Conservation (phyloP, 805 yeast species). For the Starmerella geochares region DNA sequence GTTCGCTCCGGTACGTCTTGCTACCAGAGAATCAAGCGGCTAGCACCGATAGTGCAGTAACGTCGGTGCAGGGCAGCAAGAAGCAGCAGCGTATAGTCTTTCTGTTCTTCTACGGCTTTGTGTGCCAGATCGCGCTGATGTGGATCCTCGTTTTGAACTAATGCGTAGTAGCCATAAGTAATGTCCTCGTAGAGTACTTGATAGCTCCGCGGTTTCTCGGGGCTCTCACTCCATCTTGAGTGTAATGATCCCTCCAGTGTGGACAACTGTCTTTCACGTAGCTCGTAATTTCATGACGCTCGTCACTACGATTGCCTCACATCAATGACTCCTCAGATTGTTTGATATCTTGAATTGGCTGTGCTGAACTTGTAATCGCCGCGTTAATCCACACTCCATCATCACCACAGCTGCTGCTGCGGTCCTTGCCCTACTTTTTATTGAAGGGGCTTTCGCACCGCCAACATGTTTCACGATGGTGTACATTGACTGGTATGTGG, state of each 20-base stretch:
- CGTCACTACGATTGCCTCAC: no score
- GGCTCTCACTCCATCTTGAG: no score
- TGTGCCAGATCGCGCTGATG: conserved; percentile 65
- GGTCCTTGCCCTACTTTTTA: background rate
- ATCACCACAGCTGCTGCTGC: no score
- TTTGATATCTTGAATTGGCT: no score
- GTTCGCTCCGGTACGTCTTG: conserved; percentile 55
- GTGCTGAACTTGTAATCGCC: no score
- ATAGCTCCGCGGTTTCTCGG: no score
- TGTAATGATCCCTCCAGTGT: no score
- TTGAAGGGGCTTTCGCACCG: no score
- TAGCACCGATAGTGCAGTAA: conserved; percentile 36
- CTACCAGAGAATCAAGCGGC: conserved; percentile 48
- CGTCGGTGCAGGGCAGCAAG: conserved; percentile 55
- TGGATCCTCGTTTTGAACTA: conserved; percentile 45
- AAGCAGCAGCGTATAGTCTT: conserved; percentile 71
- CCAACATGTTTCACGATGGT: background rate
- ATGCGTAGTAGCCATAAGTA: background rate
- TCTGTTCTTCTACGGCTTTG: conserved; percentile 71
- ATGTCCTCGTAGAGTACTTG: background rate
- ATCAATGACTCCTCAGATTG: no score
- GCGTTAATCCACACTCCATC: no score
- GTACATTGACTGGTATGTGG: conserved; percentile 42
- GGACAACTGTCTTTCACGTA: no score
- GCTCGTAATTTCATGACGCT: no score